Evolutionary conservation across 2,329 filamentous ascomycete species (phyloP).

Genomic region (Phyllachora maydis): DNA sequence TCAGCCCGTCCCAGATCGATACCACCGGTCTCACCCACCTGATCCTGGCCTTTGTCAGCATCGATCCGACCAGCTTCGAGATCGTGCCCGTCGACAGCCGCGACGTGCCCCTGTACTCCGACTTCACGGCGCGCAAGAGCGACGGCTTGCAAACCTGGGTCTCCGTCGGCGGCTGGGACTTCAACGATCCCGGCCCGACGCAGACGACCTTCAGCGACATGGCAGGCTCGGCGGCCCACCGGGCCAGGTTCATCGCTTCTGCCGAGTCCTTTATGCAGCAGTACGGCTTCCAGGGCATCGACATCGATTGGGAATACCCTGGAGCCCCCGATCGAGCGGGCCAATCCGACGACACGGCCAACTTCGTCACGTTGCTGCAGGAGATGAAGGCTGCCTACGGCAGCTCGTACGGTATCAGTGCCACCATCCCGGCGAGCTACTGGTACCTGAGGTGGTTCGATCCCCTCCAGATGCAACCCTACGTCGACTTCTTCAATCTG

Average conservation of each 20-base stretch:
- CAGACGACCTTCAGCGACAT: conserved; percentile 11
- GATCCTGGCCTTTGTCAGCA: conserved; percentile 10
- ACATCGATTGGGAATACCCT: conserved; percentile 26
- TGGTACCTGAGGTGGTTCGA: conserved; percentile 11
- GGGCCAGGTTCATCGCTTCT: conserved; percentile 15
- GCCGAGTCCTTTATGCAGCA: conserved; percentile 11
- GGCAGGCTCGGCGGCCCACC: conserved; percentile 5
- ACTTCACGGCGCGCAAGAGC: conserved; percentile 9
- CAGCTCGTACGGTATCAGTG: conserved; percentile 16
- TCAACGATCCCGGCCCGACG: conserved; percentile 10
- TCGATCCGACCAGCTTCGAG: conserved; percentile 9
- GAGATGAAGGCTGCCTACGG: conserved; percentile 15
- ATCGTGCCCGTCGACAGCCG: conserved; percentile 6
- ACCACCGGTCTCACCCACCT: conserved; percentile 12
- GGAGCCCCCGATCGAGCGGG: conserved; percentile 14
- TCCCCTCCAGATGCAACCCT: conserved; percentile 3
- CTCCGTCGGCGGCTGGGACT: conserved; percentile 10
- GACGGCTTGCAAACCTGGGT: conserved; percentile 9
- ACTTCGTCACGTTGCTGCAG: conserved; percentile 13
- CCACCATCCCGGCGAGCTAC: conserved; percentile 14
- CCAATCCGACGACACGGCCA: conserved; percentile 12
- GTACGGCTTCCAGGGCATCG: conserved; percentile 18
- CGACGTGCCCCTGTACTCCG: conserved; percentile 5
- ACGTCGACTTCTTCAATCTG: conserved; percentile 18
- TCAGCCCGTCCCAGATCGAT: conserved; percentile 12